Conservation (phyloP, 495 filamentous ascomycete genomes). For the Melanomma pulvis-pyrius region DNA sequence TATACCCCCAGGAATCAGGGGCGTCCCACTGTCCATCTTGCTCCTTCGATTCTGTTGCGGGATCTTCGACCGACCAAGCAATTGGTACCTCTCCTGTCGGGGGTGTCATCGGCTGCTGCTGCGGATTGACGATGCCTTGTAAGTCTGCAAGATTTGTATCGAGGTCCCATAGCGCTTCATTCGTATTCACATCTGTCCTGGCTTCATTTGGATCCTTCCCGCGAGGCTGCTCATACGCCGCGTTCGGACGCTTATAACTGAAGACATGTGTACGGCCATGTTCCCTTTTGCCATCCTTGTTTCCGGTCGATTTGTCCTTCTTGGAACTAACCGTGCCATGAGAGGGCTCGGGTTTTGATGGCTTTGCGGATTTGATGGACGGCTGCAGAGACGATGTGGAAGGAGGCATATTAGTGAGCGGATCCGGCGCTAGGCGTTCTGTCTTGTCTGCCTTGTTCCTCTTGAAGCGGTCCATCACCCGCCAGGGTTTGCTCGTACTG, state of each 20-base stretch:
- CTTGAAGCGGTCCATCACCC: conserved; percentile 67
- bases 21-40: conserved; percentile 67
- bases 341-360: conserved; percentile 55
- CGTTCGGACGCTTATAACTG: conserved; percentile 21
- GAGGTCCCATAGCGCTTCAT: conserved; percentile 61
- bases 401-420: conserved; percentile 58
- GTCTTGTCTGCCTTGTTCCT: conserved; percentile 53
- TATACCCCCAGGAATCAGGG: conserved; percentile 92
- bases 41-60: conserved; percentile 39
- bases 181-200: conserved; percentile 13
- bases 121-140: conserved; percentile 73
- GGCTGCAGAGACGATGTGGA: conserved; percentile 57
- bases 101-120: conserved; percentile 63
- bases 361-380: conserved; percentile 49
- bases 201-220: conserved; percentile 45
- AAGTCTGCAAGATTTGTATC: conserved; percentile 84
- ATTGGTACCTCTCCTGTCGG: conserved; percentile 61
- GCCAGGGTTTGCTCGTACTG: conserved; percentile 56
- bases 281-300: conserved; percentile 26
- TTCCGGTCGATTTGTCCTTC: conserved; percentile 15
- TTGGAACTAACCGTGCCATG: conserved; percentile 39
- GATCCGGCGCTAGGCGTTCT: conserved; percentile 49
- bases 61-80: conserved; percentile 54
- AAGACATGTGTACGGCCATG: conserved; percentile 29
- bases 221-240: conserved; percentile 23